phyloP scores from a whole-genome alignment of 1,284 basidiomycete genomes.

The Rhodotorula sp. region DNA sequence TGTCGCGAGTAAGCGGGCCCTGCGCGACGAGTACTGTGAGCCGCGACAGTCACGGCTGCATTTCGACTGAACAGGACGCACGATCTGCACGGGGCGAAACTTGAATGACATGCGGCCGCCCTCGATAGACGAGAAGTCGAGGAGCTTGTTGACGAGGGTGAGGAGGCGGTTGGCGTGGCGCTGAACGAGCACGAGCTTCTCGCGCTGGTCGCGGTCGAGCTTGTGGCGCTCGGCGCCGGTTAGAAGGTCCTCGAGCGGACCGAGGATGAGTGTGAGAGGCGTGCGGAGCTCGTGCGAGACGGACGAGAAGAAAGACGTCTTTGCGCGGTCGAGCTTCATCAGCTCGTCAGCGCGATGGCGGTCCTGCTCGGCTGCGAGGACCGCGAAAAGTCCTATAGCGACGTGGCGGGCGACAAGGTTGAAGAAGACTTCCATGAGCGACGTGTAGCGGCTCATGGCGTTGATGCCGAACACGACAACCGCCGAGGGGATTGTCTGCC shows the following conservation, averaged over 20 bases:
- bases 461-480: slow-evolving; percentile 53
- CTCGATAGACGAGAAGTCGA: slow-evolving; percentile 43
- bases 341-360: slow-evolving; percentile 51
- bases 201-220: slow-evolving; percentile 45
- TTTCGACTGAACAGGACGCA: background rate
- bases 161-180: slow-evolving; percentile 33
- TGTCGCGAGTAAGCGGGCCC: slow-evolving; percentile 51
- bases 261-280: slow-evolving; percentile 52
- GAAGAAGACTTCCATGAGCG: slow-evolving; percentile 29
- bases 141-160: slow-evolving; percentile 40
- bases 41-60: background rate
- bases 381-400: slow-evolving; percentile 36
- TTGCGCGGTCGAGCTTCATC: slow-evolving; percentile 53
- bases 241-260: slow-evolving; percentile 42
- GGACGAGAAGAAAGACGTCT: slow-evolving; percentile 46
- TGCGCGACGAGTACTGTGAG: background rate
- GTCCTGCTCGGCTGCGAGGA: slow-evolving; percentile 49
- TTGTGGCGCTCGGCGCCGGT: slow-evolving; percentile 43
- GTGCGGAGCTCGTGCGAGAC: slow-evolving; percentile 53
- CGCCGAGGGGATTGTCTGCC: slow-evolving; percentile 47
- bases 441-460: slow-evolving; percentile 42
- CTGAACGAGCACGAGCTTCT: slow-evolving; percentile 45
- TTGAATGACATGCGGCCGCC: slow-evolving; percentile 48
- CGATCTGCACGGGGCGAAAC: slow-evolving; percentile 51
- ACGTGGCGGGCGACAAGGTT: slow-evolving; percentile 33